Evolutionary conservation across 2,329 filamentous ascomycete genomes (phyloP).

Genomic region (Aspergillus udagawae): DNA sequence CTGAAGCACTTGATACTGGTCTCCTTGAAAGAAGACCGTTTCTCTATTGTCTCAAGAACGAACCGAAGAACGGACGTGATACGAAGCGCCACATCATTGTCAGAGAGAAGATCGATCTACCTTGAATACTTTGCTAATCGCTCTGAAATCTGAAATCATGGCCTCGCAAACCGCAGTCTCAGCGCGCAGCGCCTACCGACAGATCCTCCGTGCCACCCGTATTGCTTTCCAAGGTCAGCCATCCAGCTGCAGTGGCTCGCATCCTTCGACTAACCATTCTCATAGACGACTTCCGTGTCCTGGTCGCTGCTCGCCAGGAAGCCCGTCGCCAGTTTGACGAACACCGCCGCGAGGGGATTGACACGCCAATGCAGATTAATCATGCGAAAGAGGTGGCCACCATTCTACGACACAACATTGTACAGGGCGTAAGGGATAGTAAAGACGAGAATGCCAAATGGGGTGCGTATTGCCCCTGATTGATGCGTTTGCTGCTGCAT

Average conservation of each 20-base stretch:
- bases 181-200: slow-evolving; percentile 73
- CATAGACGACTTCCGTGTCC: slow-evolving; percentile 65
- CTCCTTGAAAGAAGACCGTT: neutral
- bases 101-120: neutral
- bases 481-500: neutral
- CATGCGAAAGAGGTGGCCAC: slow-evolving; percentile 79
- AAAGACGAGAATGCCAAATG: slow-evolving; percentile 32
- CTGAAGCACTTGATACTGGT: no score
- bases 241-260: neutral
- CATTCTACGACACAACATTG: slow-evolving; percentile 77
- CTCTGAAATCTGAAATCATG: slow-evolving; percentile 12
- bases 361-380: slow-evolving; percentile 61
- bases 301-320: slow-evolving; percentile 66
- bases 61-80: neutral
- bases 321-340: slow-evolving; percentile 71
- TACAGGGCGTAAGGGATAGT: slow-evolving; percentile 64
- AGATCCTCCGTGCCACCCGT: slow-evolving; percentile 73
- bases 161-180: slow-evolving; percentile 41
- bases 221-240: slow-evolving; percentile 74
- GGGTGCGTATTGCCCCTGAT: slow-evolving; percentile 23
- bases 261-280: neutral
- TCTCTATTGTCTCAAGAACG: neutral
- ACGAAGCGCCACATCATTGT: neutral
- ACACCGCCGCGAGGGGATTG: slow-evolving; percentile 58
- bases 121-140: neutral